Evolutionary conservation across 176 grass and related monocot genomes (phyloP), one percentile per base, ranked within the genome.

Genomic region (Otatea glauca): DNA sequence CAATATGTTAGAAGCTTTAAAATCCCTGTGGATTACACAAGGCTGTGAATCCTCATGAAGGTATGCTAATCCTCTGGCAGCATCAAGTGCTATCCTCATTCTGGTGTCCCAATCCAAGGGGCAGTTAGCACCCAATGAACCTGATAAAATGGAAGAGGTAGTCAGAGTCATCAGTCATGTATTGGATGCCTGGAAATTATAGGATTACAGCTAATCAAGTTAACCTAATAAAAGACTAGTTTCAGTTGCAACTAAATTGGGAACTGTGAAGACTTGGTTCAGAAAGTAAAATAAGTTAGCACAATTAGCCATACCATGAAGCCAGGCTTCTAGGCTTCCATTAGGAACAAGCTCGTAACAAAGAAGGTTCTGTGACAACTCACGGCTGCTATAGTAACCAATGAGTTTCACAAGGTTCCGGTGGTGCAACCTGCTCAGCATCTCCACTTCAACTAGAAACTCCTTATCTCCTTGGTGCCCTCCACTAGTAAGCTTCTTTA

Each of bases 1-100:
- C 83, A 99, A 92, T 96, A 99, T 96, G 87, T 99, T 99, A 29
- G 97, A 96, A 77, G 97, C 92, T 87, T 99, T 99, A 80, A 99
- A 99, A 88, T 99, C 97, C 84, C 97, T 92, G 85, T 99, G 97
- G 81, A 99, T 99, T 78, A 99, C 93, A n/a, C 93, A 94, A 55
- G 97, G 97, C 72, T 99, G 97, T 0, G 97, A 96, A 88, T 99
- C 97, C 86, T 99, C 97, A 0, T 99, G 97, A 72, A 99, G 91
- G 77, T 99, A 99, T 47, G 97, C 82, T 82, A 99, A 85, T 65
- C 97, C 97, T 84, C 97, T 94, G 5, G 97, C 97, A 85, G 97
- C 91, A 94, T 99, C 97, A 80, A 99, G 97, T 48, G 97, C 93
- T 84, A 99, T 94, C 78, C 90, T 94, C 97, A 96, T 99, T 81